A percentile compares a stretch with the other conserved stretches of the same genome.
phyloP scores from a whole-genome alignment of 768 basidiomycete genomes.

The Podaxis rugospora region DNA sequence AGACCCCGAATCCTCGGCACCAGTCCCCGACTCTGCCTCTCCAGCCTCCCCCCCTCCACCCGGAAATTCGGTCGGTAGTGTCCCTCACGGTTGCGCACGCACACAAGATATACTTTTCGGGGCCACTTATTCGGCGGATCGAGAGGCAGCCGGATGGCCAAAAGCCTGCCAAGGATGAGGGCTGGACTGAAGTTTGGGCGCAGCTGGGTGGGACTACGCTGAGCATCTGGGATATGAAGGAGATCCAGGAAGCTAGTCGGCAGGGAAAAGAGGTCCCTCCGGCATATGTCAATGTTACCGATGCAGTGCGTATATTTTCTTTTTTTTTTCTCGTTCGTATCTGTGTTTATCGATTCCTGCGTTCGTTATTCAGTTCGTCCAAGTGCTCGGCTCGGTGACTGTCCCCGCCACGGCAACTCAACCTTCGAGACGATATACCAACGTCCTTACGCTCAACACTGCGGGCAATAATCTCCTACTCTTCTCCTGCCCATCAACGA shows the following conservation, averaged over 20 bases:
- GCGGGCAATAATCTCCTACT: slow-evolving; percentile 88
- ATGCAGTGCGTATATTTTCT: slow-evolving; percentile 58
- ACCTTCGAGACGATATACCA: slow-evolving; percentile 57
- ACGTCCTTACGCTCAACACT: slow-evolving; percentile 89
- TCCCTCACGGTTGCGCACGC: slow-evolving; percentile 70
- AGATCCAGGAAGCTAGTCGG: slow-evolving; percentile 79
- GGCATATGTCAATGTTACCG: slow-evolving; percentile 81
- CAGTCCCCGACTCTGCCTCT: slow-evolving; percentile 1
- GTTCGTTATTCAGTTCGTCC: slow-evolving; percentile 53
- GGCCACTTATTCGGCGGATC: slow-evolving; percentile 70
- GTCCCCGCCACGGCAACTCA: slow-evolving; percentile 46
- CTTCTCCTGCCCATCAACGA: slow-evolving; percentile 77
- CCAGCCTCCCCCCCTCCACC: slow-evolving; percentile 33
- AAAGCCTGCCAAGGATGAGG: slow-evolving; percentile 64
- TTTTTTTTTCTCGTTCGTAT: slow-evolving; percentile 10
- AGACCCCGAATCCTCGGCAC: background rate
- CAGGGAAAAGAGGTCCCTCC: slow-evolving; percentile 82
- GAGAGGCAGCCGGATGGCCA: slow-evolving; percentile 79
- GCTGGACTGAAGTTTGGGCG: slow-evolving; percentile 85
- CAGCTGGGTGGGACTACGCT: slow-evolving; percentile 87
- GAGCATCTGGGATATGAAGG: slow-evolving; percentile 89
- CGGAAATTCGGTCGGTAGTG: slow-evolving; percentile 80
- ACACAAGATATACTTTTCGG: slow-evolving; percentile 85
- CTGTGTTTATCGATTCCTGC: slow-evolving; percentile 9
- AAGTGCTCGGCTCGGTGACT: slow-evolving; percentile 73